Percentiles rank a stretch among this genome's conserved stretches.
phyloP scores from a whole-genome alignment of 164 flowering plant genomes.

The Chimonanthus salicifolius region DNA sequence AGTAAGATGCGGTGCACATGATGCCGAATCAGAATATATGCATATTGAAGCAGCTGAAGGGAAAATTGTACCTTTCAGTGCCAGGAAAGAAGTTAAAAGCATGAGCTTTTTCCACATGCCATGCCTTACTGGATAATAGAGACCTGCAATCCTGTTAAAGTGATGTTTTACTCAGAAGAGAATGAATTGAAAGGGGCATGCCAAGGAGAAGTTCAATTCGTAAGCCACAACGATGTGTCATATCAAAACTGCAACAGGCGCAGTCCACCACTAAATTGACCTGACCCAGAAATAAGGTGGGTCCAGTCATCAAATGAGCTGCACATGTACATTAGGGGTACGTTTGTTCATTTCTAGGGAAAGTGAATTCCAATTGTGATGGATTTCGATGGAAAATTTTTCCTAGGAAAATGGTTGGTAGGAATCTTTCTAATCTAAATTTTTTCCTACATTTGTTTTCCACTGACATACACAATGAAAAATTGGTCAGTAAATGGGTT shows the following conservation, averaged over 20 bases:
- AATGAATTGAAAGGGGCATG: too few relatives aligned
- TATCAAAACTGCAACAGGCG: not conserved
- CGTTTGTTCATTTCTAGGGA: too few relatives aligned
- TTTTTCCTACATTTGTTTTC: too few relatives aligned
- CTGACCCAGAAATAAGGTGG: not conserved
- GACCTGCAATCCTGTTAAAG: constrained; percentile 69
- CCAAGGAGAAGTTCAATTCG: not conserved
- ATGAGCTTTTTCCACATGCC: constrained; percentile 88
- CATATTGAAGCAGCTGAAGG: not conserved
- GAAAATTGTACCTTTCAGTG: constrained; percentile 60
- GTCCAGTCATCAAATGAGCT: not conserved
- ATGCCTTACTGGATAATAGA: constrained; percentile 59
- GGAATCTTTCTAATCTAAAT: too few relatives aligned
- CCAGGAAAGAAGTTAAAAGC: constrained; percentile 95
- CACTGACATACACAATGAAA: too few relatives aligned
- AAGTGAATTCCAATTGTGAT: too few relatives aligned
- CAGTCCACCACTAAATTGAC: not conserved
- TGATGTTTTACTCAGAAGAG: constrained; percentile 8
- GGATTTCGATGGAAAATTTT: too few relatives aligned
- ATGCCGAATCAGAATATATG: not conserved
- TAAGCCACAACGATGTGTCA: not conserved
- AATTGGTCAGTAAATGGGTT: too few relatives aligned
- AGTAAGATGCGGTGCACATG: not conserved
- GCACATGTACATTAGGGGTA: not conserved
- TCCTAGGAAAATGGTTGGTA: too few relatives aligned